Evolutionary conservation across 768 basidiomycete genomes (phyloP).

Genomic region (Collybiopsis luxurians): DNA sequence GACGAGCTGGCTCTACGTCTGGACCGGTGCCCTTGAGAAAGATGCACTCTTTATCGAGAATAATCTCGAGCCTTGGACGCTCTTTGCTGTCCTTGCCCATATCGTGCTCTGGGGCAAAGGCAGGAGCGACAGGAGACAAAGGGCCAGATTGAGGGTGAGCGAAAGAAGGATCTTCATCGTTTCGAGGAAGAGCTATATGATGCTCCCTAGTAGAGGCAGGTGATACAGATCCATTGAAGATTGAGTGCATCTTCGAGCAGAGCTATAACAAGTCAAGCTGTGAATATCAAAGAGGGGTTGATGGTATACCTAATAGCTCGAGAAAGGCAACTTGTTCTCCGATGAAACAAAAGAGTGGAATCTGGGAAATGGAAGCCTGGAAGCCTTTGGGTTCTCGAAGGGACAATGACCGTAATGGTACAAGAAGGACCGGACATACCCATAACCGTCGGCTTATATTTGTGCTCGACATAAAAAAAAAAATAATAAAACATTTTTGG

Average conservation of each 20-base stretch:
- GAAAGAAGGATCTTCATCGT: slow-evolving; percentile 1
- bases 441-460: too few relatives aligned
- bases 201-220: background rate
- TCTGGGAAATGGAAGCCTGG: background rate
- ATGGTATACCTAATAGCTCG: background rate
- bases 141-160: background rate
- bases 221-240: slow-evolving; percentile 6
- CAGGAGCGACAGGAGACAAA: background rate
- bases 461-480: background rate
- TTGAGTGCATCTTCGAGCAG: background rate
- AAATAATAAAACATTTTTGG: too few relatives aligned
- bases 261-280: background rate
- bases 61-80: slow-evolving; percentile 66
- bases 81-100: slow-evolving; percentile 46
- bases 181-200: slow-evolving; percentile 5
- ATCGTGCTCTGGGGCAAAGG: slow-evolving; percentile 22
- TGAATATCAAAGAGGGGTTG: background rate
- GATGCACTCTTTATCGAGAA: slow-evolving; percentile 68
- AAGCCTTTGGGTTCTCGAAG: background rate
- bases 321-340: background rate
- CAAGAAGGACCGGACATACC: background rate
- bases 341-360: too few relatives aligned
- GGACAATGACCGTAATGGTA: background rate
- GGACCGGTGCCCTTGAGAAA: slow-evolving; percentile 75
- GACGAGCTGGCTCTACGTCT: slow-evolving; percentile 78